Percentiles rank a stretch among this genome's conserved stretches.
phyloP scores from a whole-genome alignment of 371 early-diverging fungal genomes.

The Syncephalastrum sp. region DNA sequence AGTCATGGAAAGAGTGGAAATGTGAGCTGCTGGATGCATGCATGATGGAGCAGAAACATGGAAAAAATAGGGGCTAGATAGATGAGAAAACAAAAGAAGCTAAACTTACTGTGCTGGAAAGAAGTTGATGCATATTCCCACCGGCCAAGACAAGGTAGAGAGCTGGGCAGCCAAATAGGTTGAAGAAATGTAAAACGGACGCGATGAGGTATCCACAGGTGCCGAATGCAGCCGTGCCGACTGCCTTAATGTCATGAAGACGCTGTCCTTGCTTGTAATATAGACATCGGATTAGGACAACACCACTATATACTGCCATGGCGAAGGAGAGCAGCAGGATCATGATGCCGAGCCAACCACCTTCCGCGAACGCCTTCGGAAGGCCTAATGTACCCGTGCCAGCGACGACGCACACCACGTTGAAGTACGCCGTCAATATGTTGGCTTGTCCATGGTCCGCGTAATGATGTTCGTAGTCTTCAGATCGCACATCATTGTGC shows the following conservation, averaged over 20 bases:
- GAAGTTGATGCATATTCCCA: constrained; percentile 49
- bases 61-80: no score
- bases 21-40: neutral
- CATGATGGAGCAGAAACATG: no score
- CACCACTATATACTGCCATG: constrained; percentile 59
- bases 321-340: constrained; percentile 72
- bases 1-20: neutral
- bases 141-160: constrained; percentile 60
- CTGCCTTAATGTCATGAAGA: constrained; percentile 36
- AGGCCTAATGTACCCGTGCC: constrained; percentile 87
- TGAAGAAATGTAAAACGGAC: constrained; percentile 42
- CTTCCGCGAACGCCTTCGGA: constrained; percentile 60
- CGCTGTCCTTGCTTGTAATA: constrained; percentile 34
- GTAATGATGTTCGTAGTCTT: no score
- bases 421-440: constrained; percentile 46
- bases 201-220: constrained; percentile 37
- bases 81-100: no score
- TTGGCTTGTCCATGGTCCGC: no score
- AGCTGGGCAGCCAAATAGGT: constrained; percentile 50
- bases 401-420: constrained; percentile 78
- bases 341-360: constrained; percentile 77
- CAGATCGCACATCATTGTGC: no score
- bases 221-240: constrained; percentile 38
- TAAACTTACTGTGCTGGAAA: no score
- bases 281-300: constrained; percentile 31